Evolutionary conservation across 2,329 filamentous ascomycete genomes (phyloP), one percentile per base, ranked within the genome.

Genomic region (Claviceps maximensis): DNA sequence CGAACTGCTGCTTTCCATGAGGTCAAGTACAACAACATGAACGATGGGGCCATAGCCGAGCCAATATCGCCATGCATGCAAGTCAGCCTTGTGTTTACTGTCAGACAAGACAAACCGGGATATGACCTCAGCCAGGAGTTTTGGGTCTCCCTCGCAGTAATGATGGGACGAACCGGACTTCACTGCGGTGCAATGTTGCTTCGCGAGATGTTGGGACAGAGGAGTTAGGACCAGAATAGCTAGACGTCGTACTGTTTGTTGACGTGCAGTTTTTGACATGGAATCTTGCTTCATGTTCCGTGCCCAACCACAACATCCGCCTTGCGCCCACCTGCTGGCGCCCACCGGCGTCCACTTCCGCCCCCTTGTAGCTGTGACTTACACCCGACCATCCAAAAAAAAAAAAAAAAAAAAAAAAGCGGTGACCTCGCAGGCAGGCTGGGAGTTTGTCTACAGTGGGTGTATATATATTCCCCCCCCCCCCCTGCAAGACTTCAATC

Each of bases 351-450:
- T 23, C 25, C 44, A 41, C 57, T 57, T 53, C 53, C 57, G 19
- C 55, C 60, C 58, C 61, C 59, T 27, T 49, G 33, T 42, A 45
- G 23, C 50, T 51, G 42, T 27, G 55, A 62, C 59, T 63, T 63
- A 59, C 59, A 63, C 54, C 61, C 50, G n/a, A 23, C 52, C 48
- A 36, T 17, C 33, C 36, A n/a, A n/a, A n/a, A n/a, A n/a, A n/a
- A n/a, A n/a, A n/a, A n/a, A n/a, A 59, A 53, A 56, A 62, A 41
- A 59, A 53, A 58, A 62, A 64, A 64, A 62, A 58, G 57, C 59
- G 53, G 56, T 49, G 36, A 53, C 33, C 33, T 31, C 42, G 53
- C 47, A 50, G 15, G 17, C 33, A 29, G 46, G 27, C 29, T 13
- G 33, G 27, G 12, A 8, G 29, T 19, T 50, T 41, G 48, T 13